Evolutionary conservation across 2,329 filamentous ascomycete genomes (phyloP), one percentile per base, ranked within the genome.

Genomic region (Botrytis fragariae): DNA sequence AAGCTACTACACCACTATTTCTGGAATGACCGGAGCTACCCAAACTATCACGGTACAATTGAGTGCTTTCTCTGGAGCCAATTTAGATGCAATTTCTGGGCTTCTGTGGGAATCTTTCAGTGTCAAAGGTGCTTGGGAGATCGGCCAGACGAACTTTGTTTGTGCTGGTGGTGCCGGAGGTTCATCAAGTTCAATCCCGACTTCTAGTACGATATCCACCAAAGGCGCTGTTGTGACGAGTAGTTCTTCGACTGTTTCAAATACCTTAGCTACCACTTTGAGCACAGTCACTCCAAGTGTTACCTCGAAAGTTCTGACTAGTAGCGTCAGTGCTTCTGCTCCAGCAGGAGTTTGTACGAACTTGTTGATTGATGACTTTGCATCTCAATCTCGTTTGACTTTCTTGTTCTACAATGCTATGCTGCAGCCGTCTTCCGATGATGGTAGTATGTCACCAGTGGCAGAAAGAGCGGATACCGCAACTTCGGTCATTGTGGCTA

Each of bases 401-500:
- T 90, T 90, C 80, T 81, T 90, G 25, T 87, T 83, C 77, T 90
- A 90, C 82, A 90, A 90, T 78, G 84, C 88, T 54, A 82, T 90
- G 81, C 81, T 86, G 3, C 82, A 86, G 75, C 83, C 88, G 6
- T 86, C 86, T 9, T 88, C 87, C 48, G 87, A 89, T 75, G 88
- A 90, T 78, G 85, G 81, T 3, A 86, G 86, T 10, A 89, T 90
- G 86, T 69, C 68, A 37, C 60, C 78, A 8, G 75, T 80, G 29
- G 29, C 73, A 29, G 74, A 57, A 1, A 74, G 77, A 72, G 76
- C 67, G 37, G 78, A 78, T 60, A 78, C 76, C 1, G 57, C 71
- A 44, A 82, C 84, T 35, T 88, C 87, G 1, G 81, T 89, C 37
- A 82, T 84, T 22, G 87, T 89, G n/a, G 82, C 84, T 57, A 84